These are phyloP conservation scores for Huntiella omanensis DNA, from an alignment of 2,329 filamentous ascomycete genomes.

Conservation along the genomic window DNA sequence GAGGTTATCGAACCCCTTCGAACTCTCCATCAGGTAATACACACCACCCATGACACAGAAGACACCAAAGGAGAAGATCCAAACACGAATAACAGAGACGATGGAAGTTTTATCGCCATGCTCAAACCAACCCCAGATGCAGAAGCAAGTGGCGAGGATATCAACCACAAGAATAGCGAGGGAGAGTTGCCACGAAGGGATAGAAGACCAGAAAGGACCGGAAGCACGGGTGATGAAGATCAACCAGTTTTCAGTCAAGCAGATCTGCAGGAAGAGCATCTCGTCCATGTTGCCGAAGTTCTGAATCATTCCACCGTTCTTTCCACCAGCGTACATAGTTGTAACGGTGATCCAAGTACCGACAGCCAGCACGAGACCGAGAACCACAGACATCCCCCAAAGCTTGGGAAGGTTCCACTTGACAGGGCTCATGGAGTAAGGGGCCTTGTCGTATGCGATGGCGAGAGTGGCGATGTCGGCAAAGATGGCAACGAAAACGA, in stretches of 20 bases:
- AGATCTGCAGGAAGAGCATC: slow-evolving; percentile 77
- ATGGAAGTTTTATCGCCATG: slow-evolving; percentile 47
- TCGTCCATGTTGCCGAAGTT: slow-evolving; percentile 69
- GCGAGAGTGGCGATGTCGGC: slow-evolving; percentile 82
- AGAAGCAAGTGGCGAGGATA: slow-evolving; percentile 69
- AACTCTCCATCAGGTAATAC: no score
- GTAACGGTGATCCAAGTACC: slow-evolving; percentile 82
- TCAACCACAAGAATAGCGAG: slow-evolving; percentile 68
- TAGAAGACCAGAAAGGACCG: slow-evolving; percentile 24
- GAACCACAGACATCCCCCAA: slow-evolving; percentile 77
- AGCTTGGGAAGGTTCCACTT: slow-evolving; percentile 88
- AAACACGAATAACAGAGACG: slow-evolving; percentile 71
- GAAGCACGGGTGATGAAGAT: slow-evolving; percentile 25
- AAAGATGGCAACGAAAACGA: slow-evolving; percentile 90
- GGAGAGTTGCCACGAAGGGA: slow-evolving; percentile 68
- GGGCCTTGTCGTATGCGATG: slow-evolving; percentile 85
- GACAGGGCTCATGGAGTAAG: slow-evolving; percentile 67
- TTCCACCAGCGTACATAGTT: slow-evolving; percentile 50
- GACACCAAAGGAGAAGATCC: slow-evolving; percentile 79
- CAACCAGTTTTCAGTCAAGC: slow-evolving; percentile 88
- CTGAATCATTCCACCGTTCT: slow-evolving; percentile 70
- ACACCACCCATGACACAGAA: no score
- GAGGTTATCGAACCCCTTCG: no score
- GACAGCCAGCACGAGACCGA: slow-evolving; percentile 61
- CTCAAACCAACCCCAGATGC: slow-evolving; percentile 68